phyloP scores from a whole-genome alignment of 768 basidiomycete species.

The Podaxis sp. region DNA sequence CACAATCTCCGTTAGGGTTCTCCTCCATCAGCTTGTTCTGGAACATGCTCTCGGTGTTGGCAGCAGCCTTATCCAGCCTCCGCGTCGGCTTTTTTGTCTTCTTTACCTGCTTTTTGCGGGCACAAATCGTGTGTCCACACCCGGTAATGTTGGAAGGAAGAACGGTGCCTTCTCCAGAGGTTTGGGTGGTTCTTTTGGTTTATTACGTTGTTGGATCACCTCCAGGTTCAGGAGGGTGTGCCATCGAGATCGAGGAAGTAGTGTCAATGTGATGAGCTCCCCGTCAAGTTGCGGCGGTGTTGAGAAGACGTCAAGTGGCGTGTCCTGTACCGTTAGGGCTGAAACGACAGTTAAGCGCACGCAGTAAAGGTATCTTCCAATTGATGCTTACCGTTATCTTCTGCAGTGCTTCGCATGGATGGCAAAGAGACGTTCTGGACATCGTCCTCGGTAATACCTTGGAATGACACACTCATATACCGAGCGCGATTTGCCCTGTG shows the following conservation, averaged over 20 bases:
- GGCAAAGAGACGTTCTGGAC: constrained; percentile 71
- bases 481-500: constrained; percentile 93
- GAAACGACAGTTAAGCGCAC: constrained; percentile 57
- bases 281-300: constrained; percentile 88
- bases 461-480: constrained; percentile 81
- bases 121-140: constrained; percentile 81
- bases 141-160: constrained; percentile 91
- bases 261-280: constrained; percentile 89
- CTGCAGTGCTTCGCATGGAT: constrained; percentile 75
- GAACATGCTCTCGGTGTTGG: constrained; percentile 65
- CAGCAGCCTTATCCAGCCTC: constrained; percentile 50
- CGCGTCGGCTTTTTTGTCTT: constrained; percentile 43
- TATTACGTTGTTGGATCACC: constrained; percentile 93
- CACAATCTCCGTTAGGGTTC: constrained; percentile 63
- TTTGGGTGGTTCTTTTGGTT: constrained; percentile 94
- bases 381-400: constrained; percentile 59
- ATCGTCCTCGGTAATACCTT: constrained; percentile 75
- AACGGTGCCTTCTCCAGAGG: constrained; percentile 95
- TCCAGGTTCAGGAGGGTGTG: constrained; percentile 96
- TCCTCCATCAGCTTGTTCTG: constrained; percentile 59
- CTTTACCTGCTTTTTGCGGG: constrained; percentile 38
- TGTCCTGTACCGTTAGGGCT: constrained; percentile 61
- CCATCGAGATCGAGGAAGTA: constrained; percentile 92
- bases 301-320: constrained; percentile 66
- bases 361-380: background rate